Base-by-base conservation (phyloP, 345 rosid species). In the Salix dunnii region DNA sequence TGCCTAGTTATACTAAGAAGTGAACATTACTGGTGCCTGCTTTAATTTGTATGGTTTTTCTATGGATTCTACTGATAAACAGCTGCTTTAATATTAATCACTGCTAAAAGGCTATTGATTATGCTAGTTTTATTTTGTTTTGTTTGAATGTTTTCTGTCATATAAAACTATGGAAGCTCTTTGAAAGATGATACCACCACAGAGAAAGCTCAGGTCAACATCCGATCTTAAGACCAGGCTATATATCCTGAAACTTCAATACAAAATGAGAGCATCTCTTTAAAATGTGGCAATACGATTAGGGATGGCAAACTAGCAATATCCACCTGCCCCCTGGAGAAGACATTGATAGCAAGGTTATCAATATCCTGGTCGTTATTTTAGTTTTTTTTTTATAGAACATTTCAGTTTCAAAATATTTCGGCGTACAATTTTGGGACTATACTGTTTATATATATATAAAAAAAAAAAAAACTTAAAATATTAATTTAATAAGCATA, bases 71-170 rank as follows among this genome's bases (percentile, higher is more conserved):
- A 25, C 28, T 69, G 30, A 55, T 69, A 69, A 58, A 74, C 61
- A 68, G 67, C 67, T 68, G 8, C 11, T 11, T 38, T 10, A 38
- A 8, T 8, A 38, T 38, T 68, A 69, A 70, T 69, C 79, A 46
- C 58, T 14, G 55, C 42, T 27, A n/a, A 30, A 33, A 69, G 68
- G 68, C 72, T 33, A 76, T 42, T 76, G 60, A 68, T 18, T 38
- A 36, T 68, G 78, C 68, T 68, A 76, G 73, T 40, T 76, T 53
- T 58, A 67, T 75, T 14, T 31, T 4, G 14, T 38, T 36, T 72
- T 23, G 49, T 23, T 53, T 21, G 64, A n/a, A 21, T 16, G 64
- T 51, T 21, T 71, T 71, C 40, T 33, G 21, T 53, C 27, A 30
- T 35, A 21, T 71, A 23, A 61, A 48, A 42, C 14, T 9, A 10